Base-by-base conservation (phyloP, 306 rosid species). In the peach (Prunus persica) region DNA sequence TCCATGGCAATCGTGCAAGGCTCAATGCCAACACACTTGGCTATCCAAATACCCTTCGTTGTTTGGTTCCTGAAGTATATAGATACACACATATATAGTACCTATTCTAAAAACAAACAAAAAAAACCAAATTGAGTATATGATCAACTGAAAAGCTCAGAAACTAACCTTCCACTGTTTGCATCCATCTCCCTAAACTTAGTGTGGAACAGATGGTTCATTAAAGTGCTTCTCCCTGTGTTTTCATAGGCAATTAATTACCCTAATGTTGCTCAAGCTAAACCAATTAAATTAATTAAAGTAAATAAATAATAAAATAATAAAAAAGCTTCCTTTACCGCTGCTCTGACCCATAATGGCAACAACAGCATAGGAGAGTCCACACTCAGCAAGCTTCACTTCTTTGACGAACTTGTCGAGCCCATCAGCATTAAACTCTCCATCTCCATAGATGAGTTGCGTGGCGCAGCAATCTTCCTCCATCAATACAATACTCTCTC, bases 301-400 rank as follows among this genome's bases (percentile, higher is more conserved):
- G 68, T 51, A 20, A 4, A 16, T 65, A 50, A 5, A 1, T 38
- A 38, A 38, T 6, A 6, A 38, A 34, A 34, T 34, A 34, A 38
- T 1, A 38, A 1, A 7, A 6, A 38, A 38, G 9, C 43, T 38
- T 38, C 45, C 28, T 24, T 12, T 60, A 93, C 98, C 98, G 60
- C 97, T 94, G 69, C 97, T 92, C 76, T 94, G 98, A 19, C 98
- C 98, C 98, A 94, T 94, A 67, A 94, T 73, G n/a, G 98, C 85
- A 25, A 94, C 92, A 14, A 94, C 95, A 8, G 97, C 96, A 28
- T 94, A 94, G 24, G 98, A 92, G 34, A 94, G 93, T 43, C 98
- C 97, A 56, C 89, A 83, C 2, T 77, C 46, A 28, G 82, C 71
- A 49, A 94, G 78, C 9, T 85, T 84, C 7, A 82, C 80, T 45